A percentile compares a stretch with the other conserved stretches of the same genome.
These are phyloP conservation scores for Aspergillus sp. DNA, from an alignment of 2,329 filamentous ascomycete species.

Conservation along the genomic window DNA sequence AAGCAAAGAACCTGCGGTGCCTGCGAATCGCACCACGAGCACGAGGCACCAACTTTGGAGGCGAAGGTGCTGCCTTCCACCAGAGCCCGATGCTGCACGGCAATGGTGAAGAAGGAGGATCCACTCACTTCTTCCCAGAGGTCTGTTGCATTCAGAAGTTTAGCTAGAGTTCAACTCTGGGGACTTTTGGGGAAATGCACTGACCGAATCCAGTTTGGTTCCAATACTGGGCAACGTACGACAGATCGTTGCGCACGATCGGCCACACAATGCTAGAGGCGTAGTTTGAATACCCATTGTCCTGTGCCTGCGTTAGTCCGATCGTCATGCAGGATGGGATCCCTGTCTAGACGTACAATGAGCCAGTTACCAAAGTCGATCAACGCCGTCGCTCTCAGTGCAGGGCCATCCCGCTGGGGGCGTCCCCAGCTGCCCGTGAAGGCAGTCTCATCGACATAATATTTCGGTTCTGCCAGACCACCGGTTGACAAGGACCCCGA, in stretches of 20 bases:
- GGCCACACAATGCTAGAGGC: conserved; percentile 65
- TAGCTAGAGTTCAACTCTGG: neutral
- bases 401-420: conserved; percentile 76
- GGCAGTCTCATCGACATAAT: conserved; percentile 59
- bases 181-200: neutral
- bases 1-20: conserved; percentile 72
- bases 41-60: conserved; percentile 57
- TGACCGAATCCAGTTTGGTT: conserved; percentile 58
- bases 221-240: conserved; percentile 58
- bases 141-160: conserved; percentile 37
- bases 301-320: conserved; percentile 14
- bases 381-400: conserved; percentile 70
- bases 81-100: conserved; percentile 64
- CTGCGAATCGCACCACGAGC: conserved; percentile 59
- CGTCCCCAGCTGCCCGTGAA: conserved; percentile 69
- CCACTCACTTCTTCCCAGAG: conserved; percentile 80
- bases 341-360: conserved; percentile 35
- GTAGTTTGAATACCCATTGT: conserved; percentile 55
- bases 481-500: conserved; percentile 57
- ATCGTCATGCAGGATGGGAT: neutral
- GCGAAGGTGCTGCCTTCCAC: conserved; percentile 63
- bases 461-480: conserved; percentile 71
- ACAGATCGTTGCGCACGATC: conserved; percentile 70
- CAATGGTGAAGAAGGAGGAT: conserved; percentile 75
- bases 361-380: conserved; percentile 72